Conservation (phyloP, 306 rosid species). For the Nissolia schottii region DNA sequence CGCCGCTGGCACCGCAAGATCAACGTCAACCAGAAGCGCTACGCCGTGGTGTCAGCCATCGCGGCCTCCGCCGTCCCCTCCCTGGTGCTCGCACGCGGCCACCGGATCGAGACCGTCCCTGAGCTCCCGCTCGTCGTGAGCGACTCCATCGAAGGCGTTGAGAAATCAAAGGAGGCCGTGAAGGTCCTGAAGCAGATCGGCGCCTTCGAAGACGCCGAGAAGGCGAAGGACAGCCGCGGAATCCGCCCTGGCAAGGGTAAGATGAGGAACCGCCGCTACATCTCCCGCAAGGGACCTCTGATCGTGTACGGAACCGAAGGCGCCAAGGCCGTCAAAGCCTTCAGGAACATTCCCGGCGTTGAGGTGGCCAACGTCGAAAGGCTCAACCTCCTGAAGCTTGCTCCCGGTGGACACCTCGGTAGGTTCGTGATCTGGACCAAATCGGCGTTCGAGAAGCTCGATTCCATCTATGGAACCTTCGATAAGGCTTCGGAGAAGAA, state of each 20-base stretch:
- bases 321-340: slow-evolving; percentile 64
- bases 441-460: slow-evolving; percentile 72
- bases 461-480: slow-evolving; percentile 68
- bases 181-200: slow-evolving; percentile 62
- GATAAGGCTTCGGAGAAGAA: slow-evolving; percentile 71
- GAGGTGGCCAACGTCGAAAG: slow-evolving; percentile 67
- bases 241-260: slow-evolving; percentile 75
- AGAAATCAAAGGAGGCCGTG: slow-evolving; percentile 55
- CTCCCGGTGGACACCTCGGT: slow-evolving; percentile 78
- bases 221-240: slow-evolving; percentile 61
- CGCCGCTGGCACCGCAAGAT: slow-evolving; percentile 82
- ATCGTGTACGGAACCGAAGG: slow-evolving; percentile 70
- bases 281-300: slow-evolving; percentile 62
- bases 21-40: slow-evolving; percentile 68
- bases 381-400: slow-evolving; percentile 62
- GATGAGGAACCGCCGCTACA: slow-evolving; percentile 66
- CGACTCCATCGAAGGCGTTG: slow-evolving; percentile 57
- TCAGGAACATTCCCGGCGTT: slow-evolving; percentile 63
- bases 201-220: slow-evolving; percentile 59
- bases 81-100: slow-evolving; percentile 61
- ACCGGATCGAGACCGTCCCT: slow-evolving; percentile 57
- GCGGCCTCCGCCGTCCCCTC: slow-evolving; percentile 71
- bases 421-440: slow-evolving; percentile 75
- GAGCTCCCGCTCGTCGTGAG: slow-evolving; percentile 69
- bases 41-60: slow-evolving; percentile 69